Conservation (phyloP, 148 eudicot species). For the Limonium bicolor region DNA sequence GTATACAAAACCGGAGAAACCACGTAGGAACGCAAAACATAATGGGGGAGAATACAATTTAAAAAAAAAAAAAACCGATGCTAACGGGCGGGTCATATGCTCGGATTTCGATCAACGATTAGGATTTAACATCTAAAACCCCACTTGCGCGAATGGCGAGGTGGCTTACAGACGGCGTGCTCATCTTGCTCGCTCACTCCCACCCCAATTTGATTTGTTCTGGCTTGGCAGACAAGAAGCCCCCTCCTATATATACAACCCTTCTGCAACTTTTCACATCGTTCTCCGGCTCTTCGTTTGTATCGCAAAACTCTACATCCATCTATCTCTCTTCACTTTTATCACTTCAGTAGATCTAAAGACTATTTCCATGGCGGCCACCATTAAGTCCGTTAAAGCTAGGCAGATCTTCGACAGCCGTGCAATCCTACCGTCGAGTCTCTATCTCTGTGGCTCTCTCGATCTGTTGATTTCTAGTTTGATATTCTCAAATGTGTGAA, state of each 20-base stretch:
- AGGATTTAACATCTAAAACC: too few species aligned
- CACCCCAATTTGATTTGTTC: too few species aligned
- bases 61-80: too few species aligned
- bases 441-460: background rate
- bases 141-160: too few species aligned
- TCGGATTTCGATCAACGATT: too few species aligned
- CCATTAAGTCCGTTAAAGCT: constrained; percentile 56
- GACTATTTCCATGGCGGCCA: constrained; percentile 33
- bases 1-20: too few species aligned
- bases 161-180: background rate
- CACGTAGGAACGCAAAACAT: too few species aligned
- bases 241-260: background rate
- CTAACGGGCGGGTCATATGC: too few species aligned
- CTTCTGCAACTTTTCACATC: background rate
- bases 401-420: constrained; percentile 98
- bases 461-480: background rate
- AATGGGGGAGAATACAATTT: too few species aligned
- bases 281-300: background rate
- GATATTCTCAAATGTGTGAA: background rate
- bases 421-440: constrained; percentile 88
- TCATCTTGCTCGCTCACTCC: background rate
- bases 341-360: constrained; percentile 9
- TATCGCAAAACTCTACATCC: background rate
- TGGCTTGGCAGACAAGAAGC: too few species aligned
- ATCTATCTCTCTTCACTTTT: background rate